These are phyloP conservation scores for Geosmithia flava DNA, from an alignment of 2,329 filamentous ascomycete species.

Conservation along the genomic window DNA sequence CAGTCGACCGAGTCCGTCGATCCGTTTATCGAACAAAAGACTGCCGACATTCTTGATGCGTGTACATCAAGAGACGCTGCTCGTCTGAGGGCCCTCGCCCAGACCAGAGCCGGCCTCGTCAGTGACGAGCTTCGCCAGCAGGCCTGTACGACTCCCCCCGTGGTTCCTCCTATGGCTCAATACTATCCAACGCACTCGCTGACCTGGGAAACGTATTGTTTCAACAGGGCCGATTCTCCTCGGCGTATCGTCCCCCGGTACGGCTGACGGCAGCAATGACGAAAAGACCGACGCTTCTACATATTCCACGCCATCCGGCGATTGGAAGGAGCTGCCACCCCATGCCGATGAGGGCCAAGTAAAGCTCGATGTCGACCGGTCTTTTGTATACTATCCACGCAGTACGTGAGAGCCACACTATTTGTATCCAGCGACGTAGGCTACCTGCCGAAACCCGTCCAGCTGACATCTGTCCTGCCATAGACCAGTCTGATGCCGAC, in stretches of 20 bases:
- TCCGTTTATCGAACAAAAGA: slow-evolving; percentile 15
- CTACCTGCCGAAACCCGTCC: not conserved
- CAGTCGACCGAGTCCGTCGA: not conserved
- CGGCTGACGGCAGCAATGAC: slow-evolving; percentile 6
- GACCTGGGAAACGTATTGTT: not conserved
- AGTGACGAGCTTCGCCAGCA: slow-evolving; percentile 54
- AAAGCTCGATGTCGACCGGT: slow-evolving; percentile 79
- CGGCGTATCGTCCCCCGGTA: not conserved
- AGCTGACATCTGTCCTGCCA: not conserved
- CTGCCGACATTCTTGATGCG: slow-evolving; percentile 34
- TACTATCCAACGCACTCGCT: not conserved
- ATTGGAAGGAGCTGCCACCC: slow-evolving; percentile 53
- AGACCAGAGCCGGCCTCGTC: slow-evolving; percentile 53
- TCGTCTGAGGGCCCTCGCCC: slow-evolving; percentile 44
- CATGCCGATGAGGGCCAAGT: slow-evolving; percentile 89
- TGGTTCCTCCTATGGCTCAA: too few relatives aligned
- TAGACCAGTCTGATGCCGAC: slow-evolving; percentile 58
- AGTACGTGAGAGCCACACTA: slow-evolving; percentile 36
- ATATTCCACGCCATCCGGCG: slow-evolving; percentile 3
- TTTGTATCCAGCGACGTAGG: not conserved
- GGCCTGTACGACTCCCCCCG: slow-evolving; percentile 56
- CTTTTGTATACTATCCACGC: slow-evolving; percentile 93
- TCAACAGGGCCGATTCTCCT: slow-evolving; percentile 6
- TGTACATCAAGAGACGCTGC: slow-evolving; percentile 46
- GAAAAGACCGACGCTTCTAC: not conserved